Evolutionary conservation across 1,139 yeast species (phyloP), one percentile per base, ranked within the genome.

Genomic region (Yamadazyma mexicana): DNA sequence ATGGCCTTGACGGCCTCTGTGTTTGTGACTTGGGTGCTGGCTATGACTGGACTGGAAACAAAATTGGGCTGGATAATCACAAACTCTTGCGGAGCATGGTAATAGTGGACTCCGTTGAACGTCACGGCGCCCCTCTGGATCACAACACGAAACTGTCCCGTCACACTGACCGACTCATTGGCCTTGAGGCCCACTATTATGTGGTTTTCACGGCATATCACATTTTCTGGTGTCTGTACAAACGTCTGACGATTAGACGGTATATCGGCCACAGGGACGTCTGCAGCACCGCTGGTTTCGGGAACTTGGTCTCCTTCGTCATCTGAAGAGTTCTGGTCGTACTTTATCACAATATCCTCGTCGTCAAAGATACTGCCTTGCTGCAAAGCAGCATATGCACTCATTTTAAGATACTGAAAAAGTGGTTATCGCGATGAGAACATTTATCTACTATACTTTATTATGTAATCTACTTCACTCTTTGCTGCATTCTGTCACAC

Each of bases 51-150:
- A 20, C 82, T 55, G 1, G 87, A 70, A 27, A 70, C 73, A 0
- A 81, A 62, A 10, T 67, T 56, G 0, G 88, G 78, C 16, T 85
- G 81, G 44, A 76, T 58, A 9, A 81, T 61, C 1, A 55, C 51
- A 29, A 53, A 54, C 15, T 38, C 45, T 25, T 65, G 54, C 0
- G 55, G 50, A 17, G 65, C 55, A 24, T 65, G 58, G 1, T 81
- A 63, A 45, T 71, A 72, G 49, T 74, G 77, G 11, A 68, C 63
- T 3, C 77, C 72, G 26, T 85, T 84, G 35, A 84, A 66, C 9
- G 81, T 55, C 0, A 69, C 54, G 0, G 82, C 78, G 12, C 96
- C 96, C 50, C 78, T 65, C 38, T 76, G 68, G 0, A 87, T 66
- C 5, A 64, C 62, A 17, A 87, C 37, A 6, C 48, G 54, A 50